phyloP scores from a whole-genome alignment of 306 rosid species.

The Dicorynia guianensis region DNA sequence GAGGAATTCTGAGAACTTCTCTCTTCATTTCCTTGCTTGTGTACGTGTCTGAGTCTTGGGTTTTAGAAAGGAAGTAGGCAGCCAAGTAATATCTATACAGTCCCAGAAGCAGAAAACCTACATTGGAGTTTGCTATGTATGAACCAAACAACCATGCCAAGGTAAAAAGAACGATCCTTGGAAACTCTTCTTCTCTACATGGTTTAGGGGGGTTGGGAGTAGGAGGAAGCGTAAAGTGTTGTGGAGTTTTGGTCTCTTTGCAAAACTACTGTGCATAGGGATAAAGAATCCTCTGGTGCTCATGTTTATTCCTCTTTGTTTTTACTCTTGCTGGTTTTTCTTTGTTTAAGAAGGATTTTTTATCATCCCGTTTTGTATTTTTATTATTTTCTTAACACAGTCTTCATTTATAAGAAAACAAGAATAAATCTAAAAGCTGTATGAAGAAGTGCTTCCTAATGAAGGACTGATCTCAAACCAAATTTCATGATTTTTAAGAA shows the following conservation, averaged over 20 bases:
- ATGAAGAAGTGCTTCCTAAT: too few species aligned
- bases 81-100: too few species aligned
- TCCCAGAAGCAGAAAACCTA: neutral
- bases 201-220: neutral
- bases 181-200: neutral
- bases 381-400: too few species aligned
- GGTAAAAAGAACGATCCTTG: neutral
- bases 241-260: neutral
- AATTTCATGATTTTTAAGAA: constrained; percentile 1
- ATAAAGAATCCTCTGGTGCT: neutral
- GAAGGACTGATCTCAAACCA: too few species aligned
- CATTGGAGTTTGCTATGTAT: too few species aligned
- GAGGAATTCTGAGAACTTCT: neutral
- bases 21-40: neutral
- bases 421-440: too few species aligned
- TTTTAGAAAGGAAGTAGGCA: too few species aligned
- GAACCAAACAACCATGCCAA: neutral
- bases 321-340: too few species aligned
- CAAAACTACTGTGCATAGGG: neutral
- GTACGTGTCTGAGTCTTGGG: neutral
- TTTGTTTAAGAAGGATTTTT: too few species aligned
- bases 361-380: too few species aligned
- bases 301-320: neutral
- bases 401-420: too few species aligned
- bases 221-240: neutral